Percentiles rank a stretch among this genome's conserved stretches.
Evolutionary conservation across 306 rosid species (phyloP).

Genomic region (Trichosanthes truncata): DNA sequence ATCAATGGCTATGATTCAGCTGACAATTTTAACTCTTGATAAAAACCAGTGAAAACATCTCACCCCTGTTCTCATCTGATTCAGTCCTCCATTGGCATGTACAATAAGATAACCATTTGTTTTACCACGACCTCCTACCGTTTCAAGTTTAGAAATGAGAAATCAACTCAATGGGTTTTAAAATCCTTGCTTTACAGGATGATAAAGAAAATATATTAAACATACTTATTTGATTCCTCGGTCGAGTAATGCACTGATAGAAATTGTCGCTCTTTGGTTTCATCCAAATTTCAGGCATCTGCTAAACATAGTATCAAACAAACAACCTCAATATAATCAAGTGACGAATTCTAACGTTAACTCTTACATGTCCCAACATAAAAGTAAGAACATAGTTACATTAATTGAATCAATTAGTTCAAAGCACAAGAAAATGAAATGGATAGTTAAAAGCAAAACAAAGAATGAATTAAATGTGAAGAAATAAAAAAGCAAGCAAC

Average conservation of each 20-base stretch:
- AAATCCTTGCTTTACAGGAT: neutral
- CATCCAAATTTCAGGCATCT: conserved; percentile 90
- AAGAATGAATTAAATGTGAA: neutral
- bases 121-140: conserved; percentile 36
- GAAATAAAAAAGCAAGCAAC: neutral
- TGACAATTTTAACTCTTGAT: neutral
- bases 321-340: neutral
- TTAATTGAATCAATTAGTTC: neutral
- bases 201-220: neutral
- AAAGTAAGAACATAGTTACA: neutral
- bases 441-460: neutral
- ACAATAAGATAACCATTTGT: conserved; percentile 82
- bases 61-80: conserved; percentile 99
- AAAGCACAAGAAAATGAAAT: neutral
- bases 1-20: neutral
- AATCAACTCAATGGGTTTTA: neutral
- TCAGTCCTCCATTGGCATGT: conserved; percentile 98
- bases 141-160: neutral
- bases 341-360: neutral
- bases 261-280: conserved; percentile 61
- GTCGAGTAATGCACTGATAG: conserved; percentile 51
- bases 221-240: conserved; percentile 55
- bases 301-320: neutral
- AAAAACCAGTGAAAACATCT: conserved; percentile 2
- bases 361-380: neutral